Evolutionary conservation across 73 alveolate genomes (phyloP).

Genomic region (Blepharisma japonicum): DNA sequence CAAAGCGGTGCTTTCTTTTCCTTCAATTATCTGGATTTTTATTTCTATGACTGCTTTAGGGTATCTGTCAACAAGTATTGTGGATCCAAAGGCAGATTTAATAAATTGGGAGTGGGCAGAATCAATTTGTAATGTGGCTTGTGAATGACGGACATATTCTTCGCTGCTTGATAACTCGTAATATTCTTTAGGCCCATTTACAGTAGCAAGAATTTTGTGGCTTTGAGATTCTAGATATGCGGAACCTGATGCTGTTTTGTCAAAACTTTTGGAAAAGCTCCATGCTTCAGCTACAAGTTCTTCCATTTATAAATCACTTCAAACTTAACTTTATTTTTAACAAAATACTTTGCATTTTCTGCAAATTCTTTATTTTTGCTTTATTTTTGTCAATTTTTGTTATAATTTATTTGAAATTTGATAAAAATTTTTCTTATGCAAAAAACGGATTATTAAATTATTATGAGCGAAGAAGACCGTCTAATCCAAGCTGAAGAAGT

Average conservation of each 20-base stretch:
- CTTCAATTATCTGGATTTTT: not conserved
- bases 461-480: too few relatives aligned
- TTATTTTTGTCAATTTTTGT: too few relatives aligned
- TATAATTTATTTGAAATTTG: too few relatives aligned
- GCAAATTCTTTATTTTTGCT: too few relatives aligned
- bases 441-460: too few relatives aligned
- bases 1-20: not conserved
- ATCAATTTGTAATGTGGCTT: not conserved
- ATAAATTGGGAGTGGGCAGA: not conserved
- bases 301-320: too few relatives aligned
- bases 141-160: slow-evolving; percentile 1
- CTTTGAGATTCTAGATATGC: not conserved
- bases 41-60: slow-evolving; percentile 11
- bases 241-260: slow-evolving; percentile 10
- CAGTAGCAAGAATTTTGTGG: not conserved
- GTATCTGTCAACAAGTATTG: not conserved
- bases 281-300: slow-evolving; percentile 12
- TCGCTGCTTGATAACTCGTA: not conserved
- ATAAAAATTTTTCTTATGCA: too few relatives aligned
- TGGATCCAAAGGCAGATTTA: not conserved
- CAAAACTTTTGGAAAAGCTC: slow-evolving; percentile 12
- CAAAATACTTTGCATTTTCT: too few relatives aligned
- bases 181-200: slow-evolving; percentile 6
- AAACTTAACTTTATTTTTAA: too few relatives aligned
- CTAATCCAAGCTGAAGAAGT: too few relatives aligned